Conservation (phyloP, 495 filamentous ascomycete species). For the Aspergillus steynii region DNA sequence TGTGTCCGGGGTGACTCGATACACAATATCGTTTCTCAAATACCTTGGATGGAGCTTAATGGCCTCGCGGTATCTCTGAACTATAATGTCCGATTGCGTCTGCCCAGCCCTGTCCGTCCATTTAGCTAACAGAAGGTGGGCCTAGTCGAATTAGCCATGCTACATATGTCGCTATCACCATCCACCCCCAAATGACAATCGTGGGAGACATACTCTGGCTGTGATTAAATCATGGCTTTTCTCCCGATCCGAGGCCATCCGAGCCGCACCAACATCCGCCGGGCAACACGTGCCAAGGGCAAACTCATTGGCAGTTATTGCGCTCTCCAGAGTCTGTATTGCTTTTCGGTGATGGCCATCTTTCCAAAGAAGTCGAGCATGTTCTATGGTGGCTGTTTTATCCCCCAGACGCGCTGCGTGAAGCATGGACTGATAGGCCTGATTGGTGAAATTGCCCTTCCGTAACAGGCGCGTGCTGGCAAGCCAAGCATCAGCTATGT, state of each 20-base stretch:
- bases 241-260: slow-evolving; percentile 33
- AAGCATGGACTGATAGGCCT: slow-evolving; percentile 89
- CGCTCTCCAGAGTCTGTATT: slow-evolving; percentile 83
- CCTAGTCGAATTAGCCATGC: slow-evolving; percentile 36
- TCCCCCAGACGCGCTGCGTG: slow-evolving; percentile 85
- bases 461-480: slow-evolving; percentile 81
- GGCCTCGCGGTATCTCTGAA: slow-evolving; percentile 76
- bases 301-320: slow-evolving; percentile 75
- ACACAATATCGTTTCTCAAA: background rate
- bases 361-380: slow-evolving; percentile 90
- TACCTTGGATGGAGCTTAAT: slow-evolving; percentile 48
- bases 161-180: background rate
- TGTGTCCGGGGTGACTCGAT: background rate
- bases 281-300: slow-evolving; percentile 45
- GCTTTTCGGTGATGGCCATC: slow-evolving; percentile 93
- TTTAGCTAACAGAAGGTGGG: slow-evolving; percentile 86
- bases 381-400: slow-evolving; percentile 83
- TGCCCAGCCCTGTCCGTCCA: slow-evolving; percentile 94
- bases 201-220: slow-evolving; percentile 36
- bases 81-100: slow-evolving; percentile 75
- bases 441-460: slow-evolving; percentile 76
- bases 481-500: slow-evolving; percentile 84
- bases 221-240: slow-evolving; percentile 49
- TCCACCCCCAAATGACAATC: too few species aligned
- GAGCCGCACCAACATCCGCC: slow-evolving; percentile 36